These are phyloP conservation scores for Endothia cerciana DNA, from an alignment of 2,329 filamentous ascomycete species.

Conservation along the genomic window DNA sequence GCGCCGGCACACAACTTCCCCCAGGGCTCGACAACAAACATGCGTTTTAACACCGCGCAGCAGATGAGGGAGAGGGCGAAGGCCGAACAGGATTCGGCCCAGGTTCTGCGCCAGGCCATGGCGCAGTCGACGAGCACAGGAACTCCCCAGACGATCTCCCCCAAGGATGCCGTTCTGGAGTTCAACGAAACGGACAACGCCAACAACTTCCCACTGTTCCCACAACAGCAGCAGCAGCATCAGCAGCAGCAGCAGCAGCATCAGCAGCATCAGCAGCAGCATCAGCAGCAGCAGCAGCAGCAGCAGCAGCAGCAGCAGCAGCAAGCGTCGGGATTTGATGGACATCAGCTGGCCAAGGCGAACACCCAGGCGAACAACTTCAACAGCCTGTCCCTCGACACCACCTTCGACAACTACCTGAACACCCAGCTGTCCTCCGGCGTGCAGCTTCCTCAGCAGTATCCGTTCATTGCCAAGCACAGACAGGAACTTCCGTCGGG, in stretches of 20 bases:
- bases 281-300: background rate
- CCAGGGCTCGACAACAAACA: slow-evolving; percentile 28
- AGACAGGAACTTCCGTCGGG: slow-evolving; percentile 45
- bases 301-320: slow-evolving; percentile 38
- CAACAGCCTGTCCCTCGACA: slow-evolving; percentile 32
- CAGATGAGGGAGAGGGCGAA: slow-evolving; percentile 61
- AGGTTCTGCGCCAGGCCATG: slow-evolving; percentile 48
- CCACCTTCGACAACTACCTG: slow-evolving; percentile 38
- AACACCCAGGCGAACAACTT: slow-evolving; percentile 33
- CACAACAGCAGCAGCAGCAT: slow-evolving; percentile 42
- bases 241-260: background rate
- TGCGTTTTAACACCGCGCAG: slow-evolving; percentile 31
- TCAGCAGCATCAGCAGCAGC: no score
- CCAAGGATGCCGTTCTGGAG: slow-evolving; percentile 87
- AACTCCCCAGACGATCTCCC: slow-evolving; percentile 85
- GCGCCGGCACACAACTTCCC: slow-evolving; percentile 49
- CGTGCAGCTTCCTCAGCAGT: slow-evolving; percentile 52
- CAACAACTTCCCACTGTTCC: slow-evolving; percentile 73
- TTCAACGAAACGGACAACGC: slow-evolving; percentile 78
- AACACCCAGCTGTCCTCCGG: slow-evolving; percentile 42
- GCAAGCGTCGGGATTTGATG: slow-evolving; percentile 47
- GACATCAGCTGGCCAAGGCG: slow-evolving; percentile 45
- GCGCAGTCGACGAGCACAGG: slow-evolving; percentile 47
- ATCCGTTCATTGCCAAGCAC: slow-evolving; percentile 51
- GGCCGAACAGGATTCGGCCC: slow-evolving; percentile 58